phyloP scores from a whole-genome alignment of 2,329 filamentous ascomycete species.

The Dactylellina parvicollis region DNA sequence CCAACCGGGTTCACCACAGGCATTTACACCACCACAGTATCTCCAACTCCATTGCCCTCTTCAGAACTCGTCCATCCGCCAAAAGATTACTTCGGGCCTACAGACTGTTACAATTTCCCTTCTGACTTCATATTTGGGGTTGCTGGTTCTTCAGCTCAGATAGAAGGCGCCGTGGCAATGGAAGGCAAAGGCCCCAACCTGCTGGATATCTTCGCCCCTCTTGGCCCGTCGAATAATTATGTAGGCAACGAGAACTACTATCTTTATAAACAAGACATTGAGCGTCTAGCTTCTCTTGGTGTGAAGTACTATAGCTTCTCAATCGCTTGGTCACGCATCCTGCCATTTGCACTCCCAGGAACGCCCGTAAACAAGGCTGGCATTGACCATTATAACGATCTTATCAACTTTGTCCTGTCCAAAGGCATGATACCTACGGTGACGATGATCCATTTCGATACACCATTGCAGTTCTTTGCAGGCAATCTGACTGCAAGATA shows the following conservation, averaged over 20 bases:
- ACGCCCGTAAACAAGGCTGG: slow-evolving; percentile 67
- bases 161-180: slow-evolving; percentile 20
- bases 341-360: slow-evolving; percentile 66
- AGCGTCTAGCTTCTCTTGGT: slow-evolving; percentile 66
- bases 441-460: slow-evolving; percentile 67
- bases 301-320: slow-evolving; percentile 67
- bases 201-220: slow-evolving; percentile 20
- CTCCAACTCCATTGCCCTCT: slow-evolving; percentile 23
- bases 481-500: slow-evolving; percentile 59
- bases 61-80: slow-evolving; percentile 18
- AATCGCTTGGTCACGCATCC: slow-evolving; percentile 67
- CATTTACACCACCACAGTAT: slow-evolving; percentile 29
- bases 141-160: slow-evolving; percentile 21
- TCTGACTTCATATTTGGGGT: slow-evolving; percentile 30
- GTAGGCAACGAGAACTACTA: slow-evolving; percentile 67
- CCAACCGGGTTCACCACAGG: slow-evolving; percentile 23
- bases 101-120: slow-evolving; percentile 28
- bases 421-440: slow-evolving; percentile 66
- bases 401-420: slow-evolving; percentile 66
- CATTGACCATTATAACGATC: slow-evolving; percentile 67
- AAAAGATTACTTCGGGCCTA: slow-evolving; percentile 18
- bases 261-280: slow-evolving; percentile 69
- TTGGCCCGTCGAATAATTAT: slow-evolving; percentile 51
- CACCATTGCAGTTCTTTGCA: slow-evolving; percentile 63
- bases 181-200: slow-evolving; percentile 30